Evolutionary conservation across 2,329 filamentous ascomycete genomes (phyloP).

Genomic region (Corinectria fuckeliana): DNA sequence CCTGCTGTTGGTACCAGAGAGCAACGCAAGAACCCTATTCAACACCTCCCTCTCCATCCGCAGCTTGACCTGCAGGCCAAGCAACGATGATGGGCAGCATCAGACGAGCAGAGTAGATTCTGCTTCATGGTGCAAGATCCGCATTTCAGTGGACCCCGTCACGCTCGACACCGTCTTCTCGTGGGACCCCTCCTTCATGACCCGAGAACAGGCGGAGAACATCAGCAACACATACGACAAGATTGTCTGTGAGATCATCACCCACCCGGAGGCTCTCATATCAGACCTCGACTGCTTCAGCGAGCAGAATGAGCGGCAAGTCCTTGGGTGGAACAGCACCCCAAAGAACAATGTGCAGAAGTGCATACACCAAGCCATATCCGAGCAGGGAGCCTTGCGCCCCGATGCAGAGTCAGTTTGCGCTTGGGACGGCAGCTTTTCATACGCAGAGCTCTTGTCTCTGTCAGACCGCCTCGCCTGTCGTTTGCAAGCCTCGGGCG

Average conservation of each 20-base stretch:
- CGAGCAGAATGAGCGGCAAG: slow-evolving; percentile 57
- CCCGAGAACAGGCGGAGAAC: slow-evolving; percentile 49
- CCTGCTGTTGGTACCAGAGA: not conserved
- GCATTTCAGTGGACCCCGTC: slow-evolving; percentile 24
- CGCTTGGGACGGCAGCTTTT: slow-evolving; percentile 53
- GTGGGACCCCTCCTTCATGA: slow-evolving; percentile 48
- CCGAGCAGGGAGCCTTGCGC: slow-evolving; percentile 42
- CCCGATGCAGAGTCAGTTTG: slow-evolving; percentile 47
- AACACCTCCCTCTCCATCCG: slow-evolving; percentile 51
- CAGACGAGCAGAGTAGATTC: not conserved
- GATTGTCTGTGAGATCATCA: slow-evolving; percentile 52
- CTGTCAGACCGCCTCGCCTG: slow-evolving; percentile 47
- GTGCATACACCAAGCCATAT: slow-evolving; percentile 52
- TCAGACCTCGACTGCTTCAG: slow-evolving; percentile 56
- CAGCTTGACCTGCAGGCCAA: slow-evolving; percentile 28
- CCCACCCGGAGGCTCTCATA: slow-evolving; percentile 46
- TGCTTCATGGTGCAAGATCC: slow-evolving; percentile 26
- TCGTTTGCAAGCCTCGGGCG: slow-evolving; percentile 17
- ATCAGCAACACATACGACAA: slow-evolving; percentile 57
- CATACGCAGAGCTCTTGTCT: slow-evolving; percentile 48
- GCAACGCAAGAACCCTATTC: slow-evolving; percentile 44
- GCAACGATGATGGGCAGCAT: slow-evolving; percentile 30
- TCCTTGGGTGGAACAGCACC: slow-evolving; percentile 42
- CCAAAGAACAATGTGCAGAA: slow-evolving; percentile 37
- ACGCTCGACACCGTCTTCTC: slow-evolving; percentile 34